A percentile compares a stretch with the other conserved stretches of the same genome.
phyloP scores from a whole-genome alignment of 306 rosid genomes.

The Begonia loranthoides region DNA sequence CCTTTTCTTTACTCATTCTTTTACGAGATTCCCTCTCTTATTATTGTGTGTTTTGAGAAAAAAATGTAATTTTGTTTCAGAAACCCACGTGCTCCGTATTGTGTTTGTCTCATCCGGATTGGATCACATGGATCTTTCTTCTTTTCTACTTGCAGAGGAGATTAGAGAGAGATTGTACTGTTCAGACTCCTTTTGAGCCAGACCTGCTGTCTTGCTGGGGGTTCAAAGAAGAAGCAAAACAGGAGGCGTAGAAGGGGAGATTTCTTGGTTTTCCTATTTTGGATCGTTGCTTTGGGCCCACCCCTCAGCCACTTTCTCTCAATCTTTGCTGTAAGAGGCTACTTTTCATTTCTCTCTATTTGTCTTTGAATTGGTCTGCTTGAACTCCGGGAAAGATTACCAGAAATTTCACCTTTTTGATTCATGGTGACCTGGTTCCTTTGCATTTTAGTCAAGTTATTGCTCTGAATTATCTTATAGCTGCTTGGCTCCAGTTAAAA shows the following conservation, averaged over 20 bases:
- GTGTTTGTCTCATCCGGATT: constrained; percentile 96
- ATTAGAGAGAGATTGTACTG: constrained; percentile 13
- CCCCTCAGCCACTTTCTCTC: constrained; percentile 26
- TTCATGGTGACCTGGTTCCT: constrained; percentile 22
- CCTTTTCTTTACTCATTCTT: constrained; percentile 10
- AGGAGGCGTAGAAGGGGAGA: constrained; percentile 49
- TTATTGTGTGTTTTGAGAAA: not conserved
- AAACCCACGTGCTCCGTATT: constrained; percentile 68
- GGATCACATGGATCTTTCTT: constrained; percentile 72
- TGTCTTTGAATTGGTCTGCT: constrained; percentile 27
- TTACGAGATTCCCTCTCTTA: constrained; percentile 16
- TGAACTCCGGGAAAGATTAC: constrained; percentile 15
- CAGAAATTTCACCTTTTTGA: constrained; percentile 20
- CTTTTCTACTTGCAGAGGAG: constrained; percentile 31
- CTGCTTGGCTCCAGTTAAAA: constrained; percentile 17
- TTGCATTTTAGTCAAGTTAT: constrained; percentile 19
- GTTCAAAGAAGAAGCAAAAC: constrained; percentile 30
- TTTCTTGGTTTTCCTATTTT: constrained; percentile 17
- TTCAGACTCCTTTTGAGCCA: too few relatives aligned
- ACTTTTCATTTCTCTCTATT: constrained; percentile 18
- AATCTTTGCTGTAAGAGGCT: constrained; percentile 8
- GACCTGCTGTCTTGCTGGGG: too few relatives aligned
- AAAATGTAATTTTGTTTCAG: constrained; percentile 28
- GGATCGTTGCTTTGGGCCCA: constrained; percentile 40
- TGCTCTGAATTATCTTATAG: constrained; percentile 5